Base-by-base conservation (phyloP, 306 rosid species). In the Hippophae rhamnoides region DNA sequence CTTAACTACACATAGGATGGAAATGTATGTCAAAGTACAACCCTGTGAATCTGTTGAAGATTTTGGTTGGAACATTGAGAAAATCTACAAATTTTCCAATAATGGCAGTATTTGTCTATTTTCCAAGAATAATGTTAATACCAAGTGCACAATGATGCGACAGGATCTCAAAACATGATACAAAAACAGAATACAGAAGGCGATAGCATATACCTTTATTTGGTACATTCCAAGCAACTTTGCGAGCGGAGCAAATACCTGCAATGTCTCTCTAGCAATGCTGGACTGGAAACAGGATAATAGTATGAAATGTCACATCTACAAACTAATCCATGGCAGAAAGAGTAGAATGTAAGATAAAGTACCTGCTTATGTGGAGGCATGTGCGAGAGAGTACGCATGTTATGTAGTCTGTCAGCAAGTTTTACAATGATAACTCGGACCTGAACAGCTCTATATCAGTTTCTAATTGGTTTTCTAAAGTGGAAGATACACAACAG, bases 221-320 rank as follows among this genome's bases (percentile, higher is more conserved):
- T 93, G 95, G 78, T 88, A 84, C 95, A 93, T 93, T 66, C 99
- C 99, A 72, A 93, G 94, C 83, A 93, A 85, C 94, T 86, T 93
- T 18, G 99, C 99, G 70, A 93, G 86, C 65, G 99, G 99, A 64
- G 99, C 99, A 81, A 93, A 93, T 70, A 93, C 94, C 83, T 93
- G 99, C 69, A 93, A 75, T 60, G 99, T 88, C 78, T 93, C 99
- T 81, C 72, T 76, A 50, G 99, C 86, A 68, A 93, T 93, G 88
- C 94, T 88, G 77, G 82, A 64, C 99, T 93, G 94, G 52, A 72
- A 58, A 72, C 44, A 62, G 59, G n/a, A 49, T 49, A 49, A 67
- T 62, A 74, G 57, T 23, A 56, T 49, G 47, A 54, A 54, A 67
- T 61, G 58, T 72, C 52, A 57, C 45, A 61, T 57, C 60, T 13